Evolutionary conservation across 495 filamentous ascomycete genomes (phyloP).

Genomic region (Penicillium taxi): DNA sequence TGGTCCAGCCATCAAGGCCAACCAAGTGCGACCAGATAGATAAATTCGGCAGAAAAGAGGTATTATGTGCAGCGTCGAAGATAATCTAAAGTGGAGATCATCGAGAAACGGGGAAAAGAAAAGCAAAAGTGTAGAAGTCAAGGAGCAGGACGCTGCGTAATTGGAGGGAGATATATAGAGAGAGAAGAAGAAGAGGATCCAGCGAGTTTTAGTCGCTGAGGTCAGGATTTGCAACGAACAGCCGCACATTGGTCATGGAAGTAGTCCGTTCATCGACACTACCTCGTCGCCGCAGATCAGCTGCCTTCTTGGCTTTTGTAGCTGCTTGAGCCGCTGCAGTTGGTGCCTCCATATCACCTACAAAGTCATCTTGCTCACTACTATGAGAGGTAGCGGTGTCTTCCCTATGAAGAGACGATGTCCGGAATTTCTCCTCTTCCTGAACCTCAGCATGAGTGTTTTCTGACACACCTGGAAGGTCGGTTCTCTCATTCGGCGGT

Average conservation of each 20-base stretch:
- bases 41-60: slow-evolving; percentile 10
- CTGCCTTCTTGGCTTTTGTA: slow-evolving; percentile 61
- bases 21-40: slow-evolving; percentile 5
- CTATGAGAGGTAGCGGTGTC: slow-evolving; percentile 36
- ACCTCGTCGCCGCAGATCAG: slow-evolving; percentile 72
- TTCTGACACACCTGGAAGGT: slow-evolving; percentile 45
- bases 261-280: slow-evolving; percentile 89
- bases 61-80: slow-evolving; percentile 23
- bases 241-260: slow-evolving; percentile 72
- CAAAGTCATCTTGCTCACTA: slow-evolving; percentile 46
- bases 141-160: slow-evolving; percentile 12
- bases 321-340: slow-evolving; percentile 38
- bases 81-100: slow-evolving; percentile 8
- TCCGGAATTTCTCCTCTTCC: slow-evolving; percentile 29
- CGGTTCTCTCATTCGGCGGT: slow-evolving; percentile 47
- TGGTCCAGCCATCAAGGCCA: slow-evolving; percentile 14
- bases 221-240: slow-evolving; percentile 96
- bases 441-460: slow-evolving; percentile 42
- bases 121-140: slow-evolving; percentile 9
- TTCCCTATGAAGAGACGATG: slow-evolving; percentile 35
- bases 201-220: slow-evolving; percentile 46
- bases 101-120: slow-evolving; percentile 8
- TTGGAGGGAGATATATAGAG: slow-evolving; percentile 5
- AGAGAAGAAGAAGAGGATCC: background rate
- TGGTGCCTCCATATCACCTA: slow-evolving; percentile 46